These are phyloP conservation scores for Kuraishia capsulata DNA, from an alignment of 805 yeast genomes.

Conservation along the genomic window DNA sequence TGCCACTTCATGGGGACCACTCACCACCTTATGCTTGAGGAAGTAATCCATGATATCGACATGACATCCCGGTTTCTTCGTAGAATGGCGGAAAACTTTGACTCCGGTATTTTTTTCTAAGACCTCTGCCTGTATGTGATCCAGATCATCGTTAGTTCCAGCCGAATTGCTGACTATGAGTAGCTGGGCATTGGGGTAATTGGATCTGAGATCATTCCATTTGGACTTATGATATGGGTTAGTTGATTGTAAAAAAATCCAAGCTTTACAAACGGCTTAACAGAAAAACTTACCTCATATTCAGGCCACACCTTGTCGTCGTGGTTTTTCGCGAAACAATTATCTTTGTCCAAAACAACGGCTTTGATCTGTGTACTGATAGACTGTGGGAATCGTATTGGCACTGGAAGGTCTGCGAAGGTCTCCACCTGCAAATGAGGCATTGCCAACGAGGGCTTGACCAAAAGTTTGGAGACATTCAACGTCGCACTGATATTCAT, in stretches of 20 bases:
- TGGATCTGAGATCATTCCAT: slow-evolving; percentile 46
- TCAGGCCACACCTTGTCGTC: slow-evolving; percentile 74
- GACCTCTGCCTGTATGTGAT: slow-evolving; percentile 46
- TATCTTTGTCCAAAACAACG: slow-evolving; percentile 87
- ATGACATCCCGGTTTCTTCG: slow-evolving; percentile 79
- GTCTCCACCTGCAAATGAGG: slow-evolving; percentile 53
- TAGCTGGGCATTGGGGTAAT: slow-evolving; percentile 54
- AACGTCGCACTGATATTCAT: slow-evolving; percentile 73
- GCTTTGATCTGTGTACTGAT: slow-evolving; percentile 44
- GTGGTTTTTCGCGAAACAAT: slow-evolving; percentile 84
- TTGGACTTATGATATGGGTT: too few relatives aligned
- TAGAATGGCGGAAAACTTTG: slow-evolving; percentile 57
- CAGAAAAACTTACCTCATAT: slow-evolving; percentile 36
- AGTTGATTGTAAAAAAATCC: too few relatives aligned
- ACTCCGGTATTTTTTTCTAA: slow-evolving; percentile 63
- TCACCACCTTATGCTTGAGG: slow-evolving; percentile 31
- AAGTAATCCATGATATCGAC: slow-evolving; percentile 59
- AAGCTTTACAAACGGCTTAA: too few relatives aligned
- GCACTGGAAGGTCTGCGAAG: slow-evolving; percentile 53
- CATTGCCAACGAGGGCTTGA: slow-evolving; percentile 57
- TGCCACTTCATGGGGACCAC: slow-evolving; percentile 55
- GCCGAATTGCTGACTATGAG: slow-evolving; percentile 89
- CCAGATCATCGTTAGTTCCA: slow-evolving; percentile 71
- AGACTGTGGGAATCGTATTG: slow-evolving; percentile 23
- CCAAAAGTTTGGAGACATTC: slow-evolving; percentile 49